Conservation (phyloP, 805 yeast genomes). For the Myxozyma nipponensis region DNA sequence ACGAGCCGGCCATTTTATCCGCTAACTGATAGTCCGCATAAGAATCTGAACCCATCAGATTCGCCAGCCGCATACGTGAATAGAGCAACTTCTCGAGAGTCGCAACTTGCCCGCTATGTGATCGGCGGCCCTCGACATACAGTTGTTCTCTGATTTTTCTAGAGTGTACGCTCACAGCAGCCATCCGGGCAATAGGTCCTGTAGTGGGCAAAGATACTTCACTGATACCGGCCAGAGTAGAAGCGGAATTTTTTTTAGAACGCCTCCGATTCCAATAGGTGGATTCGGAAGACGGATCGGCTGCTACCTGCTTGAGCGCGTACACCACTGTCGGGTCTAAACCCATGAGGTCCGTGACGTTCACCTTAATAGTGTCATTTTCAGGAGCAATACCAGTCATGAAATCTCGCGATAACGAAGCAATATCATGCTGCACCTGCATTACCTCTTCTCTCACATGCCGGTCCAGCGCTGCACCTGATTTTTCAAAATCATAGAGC, state of each 20-base stretch:
- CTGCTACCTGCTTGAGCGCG: conserved; percentile 10
- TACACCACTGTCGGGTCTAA: conserved; percentile 25
- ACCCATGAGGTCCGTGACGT: conserved; percentile 34
- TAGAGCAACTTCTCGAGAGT: conserved; percentile 57
- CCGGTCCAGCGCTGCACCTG: conserved; percentile 78
- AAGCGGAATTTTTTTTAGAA: conserved; percentile 1
- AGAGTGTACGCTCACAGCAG: conserved; percentile 56
- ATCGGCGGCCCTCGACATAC: conserved; percentile 72
- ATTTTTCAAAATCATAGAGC: conserved; percentile 78
- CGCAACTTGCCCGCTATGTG: conserved; percentile 58
- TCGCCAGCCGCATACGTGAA: conserved; percentile 67
- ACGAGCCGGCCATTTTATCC: conserved; percentile 85
- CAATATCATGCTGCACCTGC: conserved; percentile 71
- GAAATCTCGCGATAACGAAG: conserved; percentile 76
- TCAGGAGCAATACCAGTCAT: conserved; percentile 45
- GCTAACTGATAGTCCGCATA: conserved; percentile 77
- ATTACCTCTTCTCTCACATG: conserved; percentile 66
- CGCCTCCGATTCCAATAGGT: conserved; percentile 1
- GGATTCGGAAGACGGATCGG: neutral
- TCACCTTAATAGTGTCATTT: conserved; percentile 33
- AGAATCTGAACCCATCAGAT: conserved; percentile 62
- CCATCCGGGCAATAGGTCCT: conserved; percentile 54
- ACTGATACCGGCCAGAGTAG: conserved; percentile 35
- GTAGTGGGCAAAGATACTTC: conserved; percentile 50
- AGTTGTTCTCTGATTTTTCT: conserved; percentile 58